Percentiles rank a stretch among this genome's conserved stretches.
Conservation (phyloP, 2,329 filamentous ascomycete species). For the Epicoccum nigrum region DNA sequence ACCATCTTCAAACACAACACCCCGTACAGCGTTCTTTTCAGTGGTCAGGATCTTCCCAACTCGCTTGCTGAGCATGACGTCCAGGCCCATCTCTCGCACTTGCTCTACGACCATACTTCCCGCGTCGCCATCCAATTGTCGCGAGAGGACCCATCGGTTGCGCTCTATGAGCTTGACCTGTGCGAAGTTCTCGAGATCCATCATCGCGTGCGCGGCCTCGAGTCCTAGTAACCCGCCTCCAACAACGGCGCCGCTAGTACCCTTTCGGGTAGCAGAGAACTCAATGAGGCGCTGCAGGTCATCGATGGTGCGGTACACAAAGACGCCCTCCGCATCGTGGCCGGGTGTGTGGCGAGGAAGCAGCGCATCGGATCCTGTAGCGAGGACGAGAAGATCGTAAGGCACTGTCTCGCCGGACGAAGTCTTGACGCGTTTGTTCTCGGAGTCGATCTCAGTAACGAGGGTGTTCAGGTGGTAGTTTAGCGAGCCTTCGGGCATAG, state of each 20-base stretch:
- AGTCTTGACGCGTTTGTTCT: slow-evolving; percentile 71
- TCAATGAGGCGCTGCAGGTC: slow-evolving; percentile 79
- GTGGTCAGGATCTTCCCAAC: slow-evolving; percentile 75
- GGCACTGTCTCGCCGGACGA: slow-evolving; percentile 70
- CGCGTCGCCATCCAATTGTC: slow-evolving; percentile 82
- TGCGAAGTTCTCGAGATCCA: slow-evolving; percentile 77
- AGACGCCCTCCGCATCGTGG: slow-evolving; percentile 80
- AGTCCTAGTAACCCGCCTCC: slow-evolving; percentile 85
- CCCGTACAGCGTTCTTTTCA: slow-evolving; percentile 70
- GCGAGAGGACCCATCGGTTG: slow-evolving; percentile 80
- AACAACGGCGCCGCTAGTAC: slow-evolving; percentile 75
- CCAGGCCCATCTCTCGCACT: slow-evolving; percentile 76
- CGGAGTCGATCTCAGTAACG: slow-evolving; percentile 70
- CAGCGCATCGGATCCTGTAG: slow-evolving; percentile 84
- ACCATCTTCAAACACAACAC: slow-evolving; percentile 81
- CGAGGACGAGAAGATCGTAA: slow-evolving; percentile 83
- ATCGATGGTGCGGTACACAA: slow-evolving; percentile 86
- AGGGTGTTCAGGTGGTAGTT: slow-evolving; percentile 77
- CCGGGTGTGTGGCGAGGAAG: slow-evolving; percentile 75
- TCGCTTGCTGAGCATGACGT: slow-evolving; percentile 77
- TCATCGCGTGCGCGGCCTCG: slow-evolving; percentile 90
- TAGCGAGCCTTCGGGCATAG: slow-evolving; percentile 69
- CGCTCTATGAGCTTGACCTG: slow-evolving; percentile 81
- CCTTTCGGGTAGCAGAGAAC: slow-evolving; percentile 71
- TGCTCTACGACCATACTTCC: slow-evolving; percentile 83